phyloP scores from a whole-genome alignment of 176 grass and related monocot genomes.

The Triticum turgidum region DNA sequence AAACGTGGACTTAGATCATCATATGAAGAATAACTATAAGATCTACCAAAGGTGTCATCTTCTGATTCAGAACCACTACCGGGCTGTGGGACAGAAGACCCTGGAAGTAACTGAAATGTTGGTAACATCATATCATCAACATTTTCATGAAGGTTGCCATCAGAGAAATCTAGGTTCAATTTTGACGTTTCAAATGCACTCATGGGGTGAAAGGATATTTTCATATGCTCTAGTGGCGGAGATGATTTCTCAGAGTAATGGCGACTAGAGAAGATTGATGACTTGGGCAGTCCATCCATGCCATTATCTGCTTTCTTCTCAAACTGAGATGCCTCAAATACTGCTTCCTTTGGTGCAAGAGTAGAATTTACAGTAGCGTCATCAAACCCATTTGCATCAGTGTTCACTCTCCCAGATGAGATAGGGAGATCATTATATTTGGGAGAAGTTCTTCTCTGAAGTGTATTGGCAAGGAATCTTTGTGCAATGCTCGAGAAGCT shows the following conservation, averaged over 20 bases:
- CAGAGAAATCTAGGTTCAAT: slow-evolving; percentile 59
- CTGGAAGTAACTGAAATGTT: slow-evolving; percentile 75
- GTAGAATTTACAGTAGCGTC: slow-evolving; percentile 39
- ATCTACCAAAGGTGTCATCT: slow-evolving; percentile 96
- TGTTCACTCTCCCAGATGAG: slow-evolving; percentile 41
- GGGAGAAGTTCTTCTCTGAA: slow-evolving; percentile 76
- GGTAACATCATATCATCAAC: slow-evolving; percentile 70
- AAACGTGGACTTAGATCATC: slow-evolving; percentile 71
- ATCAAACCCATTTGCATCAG: slow-evolving; percentile 33
- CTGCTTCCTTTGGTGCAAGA: slow-evolving; percentile 20
- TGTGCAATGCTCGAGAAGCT: slow-evolving; percentile 92
- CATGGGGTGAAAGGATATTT: slow-evolving; percentile 85
- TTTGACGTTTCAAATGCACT: slow-evolving; percentile 66
- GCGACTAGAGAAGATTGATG: slow-evolving; percentile 39
- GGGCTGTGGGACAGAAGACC: slow-evolving; percentile 37
- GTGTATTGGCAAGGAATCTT: slow-evolving; percentile 84
- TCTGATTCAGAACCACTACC: slow-evolving; percentile 84
- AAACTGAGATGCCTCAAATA: slow-evolving; percentile 29
- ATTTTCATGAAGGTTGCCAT: slow-evolving; percentile 49
- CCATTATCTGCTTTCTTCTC: slow-evolving; percentile 44
- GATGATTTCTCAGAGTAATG: slow-evolving; percentile 77
- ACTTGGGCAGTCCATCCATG: slow-evolving; percentile 42
- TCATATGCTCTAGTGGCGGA: slow-evolving; percentile 94
- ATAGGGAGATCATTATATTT: slow-evolving; percentile 47
- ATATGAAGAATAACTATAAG: slow-evolving; percentile 90